These are phyloP conservation scores for Zymoseptoria crescenta DNA, from an alignment of 2,329 filamentous ascomycete genomes.

Conservation along the genomic window DNA sequence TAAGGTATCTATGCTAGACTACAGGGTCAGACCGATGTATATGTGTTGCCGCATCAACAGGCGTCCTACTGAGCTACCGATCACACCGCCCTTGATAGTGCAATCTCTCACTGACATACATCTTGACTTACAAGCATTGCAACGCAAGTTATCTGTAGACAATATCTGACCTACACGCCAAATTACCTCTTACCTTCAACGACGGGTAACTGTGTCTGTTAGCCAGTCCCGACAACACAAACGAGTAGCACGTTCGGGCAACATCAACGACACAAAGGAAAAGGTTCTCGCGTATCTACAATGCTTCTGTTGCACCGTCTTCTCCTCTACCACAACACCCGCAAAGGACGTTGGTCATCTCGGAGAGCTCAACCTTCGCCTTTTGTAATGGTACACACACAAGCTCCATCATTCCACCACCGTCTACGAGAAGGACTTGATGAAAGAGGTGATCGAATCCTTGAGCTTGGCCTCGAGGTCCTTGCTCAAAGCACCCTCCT, in stretches of 20 bases:
- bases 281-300: slow-evolving; percentile 26
- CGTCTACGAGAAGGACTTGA: slow-evolving; percentile 72
- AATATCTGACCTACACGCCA: not conserved
- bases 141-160: too few species aligned
- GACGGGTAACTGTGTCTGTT: not conserved
- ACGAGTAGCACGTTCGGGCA: not conserved
- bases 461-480: slow-evolving; percentile 77
- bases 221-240: not conserved
- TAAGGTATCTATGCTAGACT: too few species aligned
- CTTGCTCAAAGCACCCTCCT: slow-evolving; percentile 94
- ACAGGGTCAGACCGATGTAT: too few species aligned
- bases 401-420: slow-evolving; percentile 11
- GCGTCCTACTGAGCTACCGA: too few species aligned
- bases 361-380: slow-evolving; percentile 18
- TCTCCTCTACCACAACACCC: slow-evolving; percentile 9
- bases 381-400: slow-evolving; percentile 28
- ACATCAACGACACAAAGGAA: slow-evolving; percentile 16
- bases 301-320: slow-evolving; percentile 13
- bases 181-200: not conserved
- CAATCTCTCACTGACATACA: too few species aligned
- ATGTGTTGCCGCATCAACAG: too few species aligned
- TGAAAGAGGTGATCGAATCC: slow-evolving; percentile 71
- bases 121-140: too few species aligned
- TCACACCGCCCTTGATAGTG: too few species aligned
- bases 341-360: slow-evolving; percentile 11